These are phyloP conservation scores for Suaeda aralocaspica DNA, from an alignment of 148 eudicot genomes.

Conservation along the genomic window DNA sequence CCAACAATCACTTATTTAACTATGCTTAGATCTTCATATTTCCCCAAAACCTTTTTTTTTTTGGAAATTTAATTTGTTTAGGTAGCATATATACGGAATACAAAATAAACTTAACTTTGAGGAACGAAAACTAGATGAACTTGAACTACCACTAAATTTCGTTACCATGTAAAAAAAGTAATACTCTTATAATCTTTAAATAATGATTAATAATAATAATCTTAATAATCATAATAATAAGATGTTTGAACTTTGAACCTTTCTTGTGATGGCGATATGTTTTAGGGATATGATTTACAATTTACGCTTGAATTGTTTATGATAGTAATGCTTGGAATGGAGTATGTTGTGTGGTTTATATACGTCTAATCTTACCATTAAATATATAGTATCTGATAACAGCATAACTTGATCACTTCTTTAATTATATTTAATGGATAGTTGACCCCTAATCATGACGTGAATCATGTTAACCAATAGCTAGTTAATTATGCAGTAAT, in stretches of 20 bases:
- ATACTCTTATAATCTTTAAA: too few species aligned
- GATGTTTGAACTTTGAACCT: not conserved
- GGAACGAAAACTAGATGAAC: too few species aligned
- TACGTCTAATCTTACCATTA: not conserved
- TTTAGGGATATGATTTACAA: not conserved
- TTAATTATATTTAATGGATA: not conserved
- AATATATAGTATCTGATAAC: not conserved
- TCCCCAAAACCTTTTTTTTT: too few species aligned
- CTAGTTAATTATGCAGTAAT: not conserved
- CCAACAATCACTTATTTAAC: too few species aligned
- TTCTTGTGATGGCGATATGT: slow-evolving; percentile 4
- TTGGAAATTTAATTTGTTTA: too few species aligned
- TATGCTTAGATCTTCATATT: too few species aligned
- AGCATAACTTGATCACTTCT: not conserved
- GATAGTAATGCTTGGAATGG: not conserved
- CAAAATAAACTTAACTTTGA: too few species aligned
- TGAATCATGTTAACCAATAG: not conserved
- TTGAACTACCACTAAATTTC: too few species aligned
- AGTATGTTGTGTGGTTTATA: not conserved
- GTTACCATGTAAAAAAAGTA: too few species aligned
- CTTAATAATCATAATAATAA: too few species aligned
- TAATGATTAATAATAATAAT: too few species aligned
- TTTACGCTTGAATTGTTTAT: not conserved
- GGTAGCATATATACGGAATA: too few species aligned
- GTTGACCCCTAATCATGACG: slow-evolving; percentile 14